Evolutionary conservation across 495 filamentous ascomycete genomes (phyloP).

Genomic region (Tricharina praecox): DNA sequence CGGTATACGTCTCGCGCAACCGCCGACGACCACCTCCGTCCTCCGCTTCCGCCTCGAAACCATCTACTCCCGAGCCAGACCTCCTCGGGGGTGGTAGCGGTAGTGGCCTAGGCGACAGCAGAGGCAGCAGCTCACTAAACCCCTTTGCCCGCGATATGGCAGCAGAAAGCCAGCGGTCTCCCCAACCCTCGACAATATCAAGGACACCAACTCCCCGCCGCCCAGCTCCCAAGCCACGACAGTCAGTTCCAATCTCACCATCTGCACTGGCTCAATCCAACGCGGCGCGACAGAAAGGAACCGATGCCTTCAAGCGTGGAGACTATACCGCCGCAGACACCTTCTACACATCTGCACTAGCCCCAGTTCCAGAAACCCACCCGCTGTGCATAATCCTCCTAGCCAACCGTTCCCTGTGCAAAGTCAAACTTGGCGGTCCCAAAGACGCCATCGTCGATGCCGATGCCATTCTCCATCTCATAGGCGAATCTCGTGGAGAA

Average conservation of each 20-base stretch:
- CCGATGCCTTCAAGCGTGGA: constrained; percentile 79
- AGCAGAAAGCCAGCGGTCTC: background rate
- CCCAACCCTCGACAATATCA: constrained; percentile 1
- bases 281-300: constrained; percentile 58
- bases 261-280: constrained; percentile 54
- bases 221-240: constrained; percentile 31
- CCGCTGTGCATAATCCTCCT: constrained; percentile 70
- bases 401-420: constrained; percentile 80
- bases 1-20: constrained; percentile 62
- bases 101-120: no score
- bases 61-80: constrained; percentile 30
- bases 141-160: constrained; percentile 5
- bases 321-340: constrained; percentile 76
- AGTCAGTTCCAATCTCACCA: constrained; percentile 41
- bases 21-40: constrained; percentile 26
- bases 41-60: constrained; percentile 27
- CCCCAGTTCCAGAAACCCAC: constrained; percentile 59
- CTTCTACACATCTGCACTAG: constrained; percentile 60
- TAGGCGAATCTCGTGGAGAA: constrained; percentile 62
- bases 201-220: constrained; percentile 9
- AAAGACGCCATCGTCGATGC: constrained; percentile 70
- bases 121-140: constrained; percentile 3
- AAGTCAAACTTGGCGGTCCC: constrained; percentile 74
- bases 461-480: constrained; percentile 60
- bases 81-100: constrained; percentile 10